Base-by-base conservation (phyloP, 441 rosid species). In the Raphanus hybrid region DNA sequence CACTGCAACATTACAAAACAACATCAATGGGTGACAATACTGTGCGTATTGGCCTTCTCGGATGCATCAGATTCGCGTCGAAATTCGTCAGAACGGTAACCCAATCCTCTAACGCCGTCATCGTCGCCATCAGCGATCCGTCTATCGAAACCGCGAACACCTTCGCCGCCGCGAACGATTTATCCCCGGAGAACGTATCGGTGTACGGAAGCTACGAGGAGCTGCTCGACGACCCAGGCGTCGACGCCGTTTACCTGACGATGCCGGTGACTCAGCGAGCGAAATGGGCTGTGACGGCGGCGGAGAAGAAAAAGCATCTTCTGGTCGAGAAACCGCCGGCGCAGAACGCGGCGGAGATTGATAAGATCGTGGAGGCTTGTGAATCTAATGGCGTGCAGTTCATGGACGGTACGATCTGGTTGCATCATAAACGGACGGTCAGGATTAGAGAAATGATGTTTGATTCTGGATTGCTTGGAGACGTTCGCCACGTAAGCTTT, bases 401-500 rank as follows among this genome's bases (percentile, higher is more conserved):
- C 59, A 88, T 88, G 91, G 91, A 88, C 74, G 85, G 88, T 43
- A 72, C 87, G 58, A 73, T 85, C 64, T 88, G 90, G 91, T 71
- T 88, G 81, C 88, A 88, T 81, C 87, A 85, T 65, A 85, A 86
- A 39, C 79, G 91, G 75, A 85, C 88, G 62, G 82, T 45, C n/a
- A 80, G 67, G 76, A 78, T 88, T 70, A 72, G 74, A 83, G 88
- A 86, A 54, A 66, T 69, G 76, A 70, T 90, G 43, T 75, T 74
- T 67, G 83, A 84, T 81, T 83, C 86, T 69, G 82, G 82, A 67
- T 71, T 73, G 55, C 45, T 88, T 2, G 89, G 90, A 75, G 82
- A 75, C 6, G 41, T 75, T 75, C 73, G 79, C 79, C 82, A 79
- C 73, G 82, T 79, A 79, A 75, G 82, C 60, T 64, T 26, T 23